phyloP scores from a whole-genome alignment of 169 alveolate species.

The Plasmodium cynomolgi region DNA sequence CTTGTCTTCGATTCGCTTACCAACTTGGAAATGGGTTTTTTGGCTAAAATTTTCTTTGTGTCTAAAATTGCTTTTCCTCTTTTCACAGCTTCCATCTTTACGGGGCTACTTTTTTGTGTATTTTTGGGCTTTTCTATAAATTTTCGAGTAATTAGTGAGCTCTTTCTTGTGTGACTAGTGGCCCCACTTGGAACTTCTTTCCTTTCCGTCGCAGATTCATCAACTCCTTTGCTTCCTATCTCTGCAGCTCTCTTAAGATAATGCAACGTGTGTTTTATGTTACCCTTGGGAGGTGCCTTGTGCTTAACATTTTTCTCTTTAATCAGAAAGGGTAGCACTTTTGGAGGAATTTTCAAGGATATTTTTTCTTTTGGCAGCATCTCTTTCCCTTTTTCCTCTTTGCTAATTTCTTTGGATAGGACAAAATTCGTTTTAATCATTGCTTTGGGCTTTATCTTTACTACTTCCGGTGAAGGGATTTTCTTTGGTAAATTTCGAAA shows the following conservation, averaged over 20 bases:
- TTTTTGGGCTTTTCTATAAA: conserved; percentile 17
- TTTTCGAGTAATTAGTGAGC: not conserved
- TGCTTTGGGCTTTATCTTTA: conserved; percentile 33
- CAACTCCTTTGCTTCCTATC: conserved; percentile 15
- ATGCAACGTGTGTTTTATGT: conserved; percentile 45
- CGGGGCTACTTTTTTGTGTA: conserved; percentile 14
- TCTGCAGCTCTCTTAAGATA: conserved; percentile 37
- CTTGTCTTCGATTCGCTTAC: conserved; percentile 17
- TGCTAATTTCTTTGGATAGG: conserved; percentile 15
- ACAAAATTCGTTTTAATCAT: conserved; percentile 27
- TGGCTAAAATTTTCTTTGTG: conserved; percentile 18
- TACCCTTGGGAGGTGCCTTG: conserved; percentile 60
- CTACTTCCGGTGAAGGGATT: not conserved
- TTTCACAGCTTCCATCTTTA: conserved; percentile 24
- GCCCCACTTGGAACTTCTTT: not conserved
- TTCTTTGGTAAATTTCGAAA: conserved; percentile 48
- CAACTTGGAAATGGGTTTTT: conserved; percentile 41
- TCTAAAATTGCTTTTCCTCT: conserved; percentile 21
- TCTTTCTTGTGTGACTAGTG: not conserved
- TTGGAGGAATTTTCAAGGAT: conserved; percentile 15
- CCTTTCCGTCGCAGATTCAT: not conserved
- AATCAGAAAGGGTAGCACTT: conserved; percentile 29
- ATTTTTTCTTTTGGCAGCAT: conserved; percentile 1
- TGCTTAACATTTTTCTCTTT: conserved; percentile 40
- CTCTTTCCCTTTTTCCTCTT: conserved; percentile 23